Evolutionary conservation across 2,329 filamentous ascomycete species (phyloP).

Genomic region (Fusarium mangiferae): DNA sequence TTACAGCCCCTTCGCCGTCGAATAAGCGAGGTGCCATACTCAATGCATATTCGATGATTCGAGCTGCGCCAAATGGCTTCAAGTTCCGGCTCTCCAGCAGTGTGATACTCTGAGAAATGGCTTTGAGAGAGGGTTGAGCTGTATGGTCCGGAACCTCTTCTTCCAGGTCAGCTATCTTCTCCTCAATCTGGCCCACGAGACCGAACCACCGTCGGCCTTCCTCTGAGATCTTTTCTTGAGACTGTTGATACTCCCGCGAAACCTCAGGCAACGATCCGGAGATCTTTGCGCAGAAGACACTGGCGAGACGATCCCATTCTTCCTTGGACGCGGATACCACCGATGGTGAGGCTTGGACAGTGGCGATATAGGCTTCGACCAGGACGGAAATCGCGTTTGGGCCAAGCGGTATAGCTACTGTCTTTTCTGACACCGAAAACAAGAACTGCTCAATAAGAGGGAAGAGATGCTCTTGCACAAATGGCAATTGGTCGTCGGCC

Average conservation of each 20-base stretch:
- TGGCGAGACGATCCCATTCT: slow-evolving; percentile 72
- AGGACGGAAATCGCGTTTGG: slow-evolving; percentile 53
- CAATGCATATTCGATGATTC: slow-evolving; percentile 54
- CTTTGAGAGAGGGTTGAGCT: slow-evolving; percentile 42
- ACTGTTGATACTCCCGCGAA: slow-evolving; percentile 78
- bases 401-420: slow-evolving; percentile 46
- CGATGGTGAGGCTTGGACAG: slow-evolving; percentile 53
- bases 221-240: slow-evolving; percentile 74
- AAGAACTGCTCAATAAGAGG: slow-evolving; percentile 67
- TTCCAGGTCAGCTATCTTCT: slow-evolving; percentile 40
- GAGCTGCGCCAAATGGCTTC: slow-evolving; percentile 67
- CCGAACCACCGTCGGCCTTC: slow-evolving; percentile 76
- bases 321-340: slow-evolving; percentile 61
- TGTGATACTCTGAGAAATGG: slow-evolving; percentile 51
- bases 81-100: slow-evolving; percentile 62
- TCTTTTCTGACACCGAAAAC: slow-evolving; percentile 55
- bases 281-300: slow-evolving; percentile 72
- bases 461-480: slow-evolving; percentile 63
- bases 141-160: slow-evolving; percentile 45
- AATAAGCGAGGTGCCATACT: slow-evolving; percentile 57
- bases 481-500: slow-evolving; percentile 56
- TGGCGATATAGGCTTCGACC: slow-evolving; percentile 59
- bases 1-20: slow-evolving; percentile 41
- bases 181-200: slow-evolving; percentile 61
- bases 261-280: slow-evolving; percentile 83